Conservation (phyloP, 2,329 filamentous ascomycete species). For the Exserohilum rostratum region DNA sequence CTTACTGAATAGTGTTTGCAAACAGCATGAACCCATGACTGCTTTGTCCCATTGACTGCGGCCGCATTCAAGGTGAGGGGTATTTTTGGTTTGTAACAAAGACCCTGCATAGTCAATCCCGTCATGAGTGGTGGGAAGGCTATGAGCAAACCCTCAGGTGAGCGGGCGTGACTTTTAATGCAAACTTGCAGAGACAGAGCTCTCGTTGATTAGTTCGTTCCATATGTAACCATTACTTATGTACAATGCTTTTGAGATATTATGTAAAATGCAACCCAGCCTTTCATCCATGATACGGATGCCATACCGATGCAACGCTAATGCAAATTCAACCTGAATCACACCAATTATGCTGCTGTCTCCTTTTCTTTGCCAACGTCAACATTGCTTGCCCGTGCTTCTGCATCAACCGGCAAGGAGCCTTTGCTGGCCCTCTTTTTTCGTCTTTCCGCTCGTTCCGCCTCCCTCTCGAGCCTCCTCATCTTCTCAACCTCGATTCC, state of each 20-base stretch:
- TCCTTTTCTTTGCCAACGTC: conserved; percentile 4
- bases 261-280: not conserved
- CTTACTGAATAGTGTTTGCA: not conserved
- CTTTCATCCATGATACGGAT: not conserved
- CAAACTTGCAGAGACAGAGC: not conserved
- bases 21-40: not conserved
- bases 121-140: not conserved
- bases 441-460: conserved; percentile 39
- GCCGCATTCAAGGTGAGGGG: not conserved
- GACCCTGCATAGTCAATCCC: not conserved
- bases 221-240: not conserved
- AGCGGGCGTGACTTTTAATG: not conserved
- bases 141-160: not conserved
- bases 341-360: conserved; percentile 9
- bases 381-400: conserved; percentile 12
- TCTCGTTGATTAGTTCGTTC: not conserved
- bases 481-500: conserved; percentile 53
- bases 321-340: not conserved
- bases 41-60: conserved; percentile 1
- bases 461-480: conserved; percentile 45
- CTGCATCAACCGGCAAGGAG: conserved; percentile 23
- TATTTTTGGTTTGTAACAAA: conserved; percentile 3
- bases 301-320: conserved; percentile 7
- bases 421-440: conserved; percentile 34
- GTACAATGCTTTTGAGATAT: not conserved